Percentiles rank a stretch among this genome's conserved stretches.
phyloP scores from a whole-genome alignment of 768 basidiomycete species.

The Pisolithus albus region DNA sequence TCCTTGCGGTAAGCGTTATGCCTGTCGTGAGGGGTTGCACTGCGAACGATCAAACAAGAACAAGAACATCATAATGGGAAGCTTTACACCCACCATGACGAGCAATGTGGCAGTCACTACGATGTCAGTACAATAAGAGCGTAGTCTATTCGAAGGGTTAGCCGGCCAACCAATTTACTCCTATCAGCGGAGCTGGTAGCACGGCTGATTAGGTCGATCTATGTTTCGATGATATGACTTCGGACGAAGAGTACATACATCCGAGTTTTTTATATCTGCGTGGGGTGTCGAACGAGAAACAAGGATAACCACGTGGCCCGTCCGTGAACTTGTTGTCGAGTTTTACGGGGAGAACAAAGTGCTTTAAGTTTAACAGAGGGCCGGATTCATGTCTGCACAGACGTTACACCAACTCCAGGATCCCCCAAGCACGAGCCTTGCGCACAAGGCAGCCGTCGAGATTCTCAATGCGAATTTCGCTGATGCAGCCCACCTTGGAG shows the following conservation, averaged over 20 bases:
- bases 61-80: too few species aligned
- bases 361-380: background rate
- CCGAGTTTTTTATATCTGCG: background rate
- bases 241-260: background rate
- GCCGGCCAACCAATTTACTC: slow-evolving; percentile 8
- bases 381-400: slow-evolving; percentile 31
- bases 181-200: slow-evolving; percentile 40
- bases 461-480: slow-evolving; percentile 41
- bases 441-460: slow-evolving; percentile 27
- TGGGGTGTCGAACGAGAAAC: background rate
- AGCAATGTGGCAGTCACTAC: slow-evolving; percentile 68
- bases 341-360: background rate
- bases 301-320: slow-evolving; percentile 23
- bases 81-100: slow-evolving; percentile 31
- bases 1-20: too few species aligned
- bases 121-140: background rate
- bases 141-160: slow-evolving; percentile 34
- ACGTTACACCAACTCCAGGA: slow-evolving; percentile 44
- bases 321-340: background rate
- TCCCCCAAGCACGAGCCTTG: slow-evolving; percentile 41
- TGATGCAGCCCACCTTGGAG: slow-evolving; percentile 45
- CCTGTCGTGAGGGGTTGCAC: too few species aligned
- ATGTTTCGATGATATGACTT: slow-evolving; percentile 1
- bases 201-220: slow-evolving; percentile 23
- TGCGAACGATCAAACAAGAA: too few species aligned